phyloP scores from a whole-genome alignment of 2,329 filamentous ascomycete species.

The Phoma sp. region DNA sequence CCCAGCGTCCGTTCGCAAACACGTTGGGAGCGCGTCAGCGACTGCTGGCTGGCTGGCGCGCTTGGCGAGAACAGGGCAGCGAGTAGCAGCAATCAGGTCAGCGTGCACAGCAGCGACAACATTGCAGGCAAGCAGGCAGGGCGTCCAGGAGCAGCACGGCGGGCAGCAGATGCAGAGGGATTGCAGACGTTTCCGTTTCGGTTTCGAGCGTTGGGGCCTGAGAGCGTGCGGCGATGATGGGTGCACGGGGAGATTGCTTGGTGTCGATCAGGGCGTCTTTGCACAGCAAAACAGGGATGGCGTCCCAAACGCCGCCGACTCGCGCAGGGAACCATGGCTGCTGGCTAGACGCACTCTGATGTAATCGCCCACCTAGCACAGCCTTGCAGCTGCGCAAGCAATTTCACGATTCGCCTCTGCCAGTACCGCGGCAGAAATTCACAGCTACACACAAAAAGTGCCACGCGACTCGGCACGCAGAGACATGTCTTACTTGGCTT shows the following conservation, averaged over 20 bases:
- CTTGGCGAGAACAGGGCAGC: conserved; percentile 12
- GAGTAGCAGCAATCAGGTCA: conserved; percentile 17
- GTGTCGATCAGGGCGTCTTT: conserved; percentile 12
- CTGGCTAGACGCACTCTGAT: conserved; percentile 11
- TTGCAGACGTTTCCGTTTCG: conserved; percentile 10
- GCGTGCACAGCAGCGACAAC: conserved; percentile 27
- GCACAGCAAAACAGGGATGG: conserved; percentile 27
- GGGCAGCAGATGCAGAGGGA: conserved; percentile 7
- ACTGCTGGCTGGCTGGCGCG: conserved; percentile 6
- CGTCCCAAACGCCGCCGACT: background rate
- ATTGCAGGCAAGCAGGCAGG: conserved; percentile 6
- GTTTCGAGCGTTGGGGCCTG: conserved; percentile 7
- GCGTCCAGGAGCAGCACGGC: conserved; percentile 3
- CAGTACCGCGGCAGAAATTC: conserved; percentile 1
- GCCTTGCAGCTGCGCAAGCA: conserved; percentile 14
- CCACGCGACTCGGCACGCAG: conserved; percentile 17
- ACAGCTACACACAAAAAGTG: conserved; percentile 7
- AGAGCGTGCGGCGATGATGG: conserved; percentile 10
- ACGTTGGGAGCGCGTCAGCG: conserved; percentile 18
- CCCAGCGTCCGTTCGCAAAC: conserved; percentile 12
- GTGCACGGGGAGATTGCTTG: conserved; percentile 28
- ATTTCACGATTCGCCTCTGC: conserved; percentile 16
- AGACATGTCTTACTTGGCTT: conserved; percentile 25
- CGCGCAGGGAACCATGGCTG: conserved; percentile 6
- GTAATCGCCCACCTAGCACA: conserved; percentile 17